phyloP scores from a whole-genome alignment of 495 filamentous ascomycete species.

The Pyrenula massariospora region DNA sequence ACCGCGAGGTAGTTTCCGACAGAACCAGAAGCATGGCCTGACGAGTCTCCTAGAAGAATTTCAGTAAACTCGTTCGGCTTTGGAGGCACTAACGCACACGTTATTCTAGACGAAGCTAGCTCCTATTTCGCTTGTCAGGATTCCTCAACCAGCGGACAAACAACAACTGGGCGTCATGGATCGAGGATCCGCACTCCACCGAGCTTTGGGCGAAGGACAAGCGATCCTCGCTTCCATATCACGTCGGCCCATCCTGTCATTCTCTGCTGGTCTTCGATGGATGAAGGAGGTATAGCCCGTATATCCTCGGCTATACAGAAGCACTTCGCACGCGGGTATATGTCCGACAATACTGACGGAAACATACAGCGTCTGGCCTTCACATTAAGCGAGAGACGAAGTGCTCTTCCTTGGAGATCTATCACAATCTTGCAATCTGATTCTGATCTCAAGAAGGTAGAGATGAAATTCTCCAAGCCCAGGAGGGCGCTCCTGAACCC shows the following conservation, averaged over 20 bases:
- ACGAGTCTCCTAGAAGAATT: background rate
- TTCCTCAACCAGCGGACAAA: no score
- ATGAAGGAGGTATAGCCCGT: conserved; percentile 7
- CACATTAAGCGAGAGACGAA: background rate
- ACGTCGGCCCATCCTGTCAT: no score
- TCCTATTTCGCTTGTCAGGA: no score
- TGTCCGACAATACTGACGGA: background rate
- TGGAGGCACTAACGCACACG: conserved; percentile 20
- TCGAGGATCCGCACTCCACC: no score
- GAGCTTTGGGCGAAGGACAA: no score
- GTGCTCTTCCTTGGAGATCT: conserved; percentile 10
- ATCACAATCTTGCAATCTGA: conserved; percentile 10
- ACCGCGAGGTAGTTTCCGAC: conserved; percentile 2
- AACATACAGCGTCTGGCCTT: background rate
- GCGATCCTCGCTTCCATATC: no score
- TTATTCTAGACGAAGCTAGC: conserved; percentile 14
- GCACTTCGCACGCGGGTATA: background rate
- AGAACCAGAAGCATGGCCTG: conserved; percentile 3
- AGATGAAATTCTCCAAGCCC: conserved; percentile 10
- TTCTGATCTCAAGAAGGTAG: conserved; percentile 13
- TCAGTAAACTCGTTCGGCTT: conserved; percentile 10
- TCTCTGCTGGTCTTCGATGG: no score
- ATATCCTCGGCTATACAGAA: background rate
- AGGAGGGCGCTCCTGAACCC: conserved; percentile 2
- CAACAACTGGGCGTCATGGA: no score